phyloP scores from a whole-genome alignment of 192 early-diverging fungal species.

The Kappamyces sp. region DNA sequence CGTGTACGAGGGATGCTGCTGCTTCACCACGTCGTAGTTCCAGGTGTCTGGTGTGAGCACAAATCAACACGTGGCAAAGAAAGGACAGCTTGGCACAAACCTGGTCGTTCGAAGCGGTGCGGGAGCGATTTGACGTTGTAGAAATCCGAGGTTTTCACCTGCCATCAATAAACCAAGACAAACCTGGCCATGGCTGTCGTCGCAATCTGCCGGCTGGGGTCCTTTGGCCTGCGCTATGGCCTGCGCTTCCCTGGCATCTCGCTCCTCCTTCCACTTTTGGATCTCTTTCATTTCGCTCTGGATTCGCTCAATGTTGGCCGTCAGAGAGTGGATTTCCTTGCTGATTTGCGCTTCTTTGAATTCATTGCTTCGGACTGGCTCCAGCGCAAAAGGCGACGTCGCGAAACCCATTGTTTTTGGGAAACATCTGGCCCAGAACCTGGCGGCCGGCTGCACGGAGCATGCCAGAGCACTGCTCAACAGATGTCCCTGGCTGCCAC shows the following conservation, averaged over 20 bases:
- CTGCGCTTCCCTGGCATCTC: conserved; percentile 15
- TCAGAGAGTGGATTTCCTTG: conserved; percentile 25
- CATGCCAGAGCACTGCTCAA: too few species aligned
- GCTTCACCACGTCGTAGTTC: conserved; percentile 29
- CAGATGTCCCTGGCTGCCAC: too few species aligned
- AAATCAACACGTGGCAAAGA: conserved; percentile 9
- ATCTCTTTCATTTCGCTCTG: conserved; percentile 6
- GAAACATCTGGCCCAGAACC: too few species aligned
- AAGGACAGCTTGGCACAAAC: conserved; percentile 15
- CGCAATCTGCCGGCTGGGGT: neutral
- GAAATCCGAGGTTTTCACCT: conserved; percentile 25
- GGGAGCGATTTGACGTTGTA: conserved; percentile 35
- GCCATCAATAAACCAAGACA: conserved; percentile 12
- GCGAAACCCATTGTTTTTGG: conserved; percentile 10
- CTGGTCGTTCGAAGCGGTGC: conserved; percentile 37
- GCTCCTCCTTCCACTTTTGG: conserved; percentile 1
- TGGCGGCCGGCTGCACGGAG: too few species aligned
- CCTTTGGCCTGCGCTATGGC: conserved; percentile 9
- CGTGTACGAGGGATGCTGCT: conserved; percentile 46
- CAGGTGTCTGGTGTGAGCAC: conserved; percentile 21
- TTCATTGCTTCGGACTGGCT: conserved; percentile 22
- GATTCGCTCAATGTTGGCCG: conserved; percentile 10
- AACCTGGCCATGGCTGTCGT: conserved; percentile 12
- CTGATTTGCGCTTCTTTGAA: conserved; percentile 23
- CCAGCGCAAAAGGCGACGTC: conserved; percentile 5